Conservation (phyloP, 2,329 filamentous ascomycete species). For the Graphium sp. region DNA sequence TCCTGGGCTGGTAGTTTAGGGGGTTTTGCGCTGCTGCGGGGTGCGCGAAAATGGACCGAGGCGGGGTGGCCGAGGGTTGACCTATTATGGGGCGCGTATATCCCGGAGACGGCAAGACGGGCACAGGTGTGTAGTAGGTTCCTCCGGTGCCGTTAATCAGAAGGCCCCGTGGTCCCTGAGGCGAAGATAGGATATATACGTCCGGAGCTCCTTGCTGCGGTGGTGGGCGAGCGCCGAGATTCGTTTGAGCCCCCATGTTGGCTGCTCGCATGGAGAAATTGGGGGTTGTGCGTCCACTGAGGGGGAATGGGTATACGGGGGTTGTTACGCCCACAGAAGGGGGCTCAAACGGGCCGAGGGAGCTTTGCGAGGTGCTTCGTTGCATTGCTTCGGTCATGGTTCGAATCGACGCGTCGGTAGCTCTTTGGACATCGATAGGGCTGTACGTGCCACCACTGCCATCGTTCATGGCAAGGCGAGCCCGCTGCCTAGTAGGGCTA, state of each 20-base stretch:
- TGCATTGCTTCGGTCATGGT: slow-evolving; percentile 30
- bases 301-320: no score
- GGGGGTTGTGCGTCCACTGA: slow-evolving; percentile 29
- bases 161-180: slow-evolving; percentile 39
- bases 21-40: no score
- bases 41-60: neutral
- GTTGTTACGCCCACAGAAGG: no score
- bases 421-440: no score
- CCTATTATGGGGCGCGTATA: no score
- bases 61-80: slow-evolving; percentile 1
- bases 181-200: slow-evolving; percentile 45
- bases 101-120: slow-evolving; percentile 7
- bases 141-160: slow-evolving; percentile 34
- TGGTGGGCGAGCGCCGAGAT: neutral
- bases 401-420: slow-evolving; percentile 2
- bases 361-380: slow-evolving; percentile 28
- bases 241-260: slow-evolving; percentile 9
- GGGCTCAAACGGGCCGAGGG: no score
- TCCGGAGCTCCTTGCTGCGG: slow-evolving; percentile 20
- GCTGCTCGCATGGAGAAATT: slow-evolving; percentile 18
- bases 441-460: no score
- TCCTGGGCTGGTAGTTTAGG: no score
- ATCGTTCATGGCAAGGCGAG: no score
- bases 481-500: no score
- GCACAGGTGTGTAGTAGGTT: slow-evolving; percentile 29